Conservation (phyloP, 2,329 filamentous ascomycete genomes). For the Fusarium sp. region DNA sequence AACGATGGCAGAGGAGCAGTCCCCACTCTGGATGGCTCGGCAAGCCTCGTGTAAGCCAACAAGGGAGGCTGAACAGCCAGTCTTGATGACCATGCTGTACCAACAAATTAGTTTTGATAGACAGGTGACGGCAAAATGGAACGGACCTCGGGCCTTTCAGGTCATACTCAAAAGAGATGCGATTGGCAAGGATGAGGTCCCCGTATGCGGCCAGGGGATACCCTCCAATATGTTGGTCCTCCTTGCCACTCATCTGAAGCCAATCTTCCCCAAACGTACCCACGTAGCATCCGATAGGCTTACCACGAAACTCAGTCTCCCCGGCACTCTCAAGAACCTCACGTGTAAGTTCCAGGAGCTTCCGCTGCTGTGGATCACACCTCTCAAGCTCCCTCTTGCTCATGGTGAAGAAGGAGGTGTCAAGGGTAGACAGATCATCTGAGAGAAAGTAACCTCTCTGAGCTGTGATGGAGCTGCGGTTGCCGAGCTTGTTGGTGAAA, state of each 20-base stretch:
- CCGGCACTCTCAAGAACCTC: neutral
- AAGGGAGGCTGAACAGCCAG: neutral
- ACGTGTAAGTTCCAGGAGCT: slow-evolving; percentile 17
- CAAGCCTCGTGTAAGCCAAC: slow-evolving; percentile 21
- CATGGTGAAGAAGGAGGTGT: slow-evolving; percentile 39
- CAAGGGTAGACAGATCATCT: slow-evolving; percentile 37
- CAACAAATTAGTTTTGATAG: neutral
- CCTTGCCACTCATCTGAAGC: slow-evolving; percentile 4
- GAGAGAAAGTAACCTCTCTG: slow-evolving; percentile 44
- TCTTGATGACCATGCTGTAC: slow-evolving; percentile 1
- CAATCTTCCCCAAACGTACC: slow-evolving; percentile 39
- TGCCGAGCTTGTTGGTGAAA: neutral
- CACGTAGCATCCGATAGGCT: slow-evolving; percentile 37
- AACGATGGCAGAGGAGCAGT: slow-evolving; percentile 37
- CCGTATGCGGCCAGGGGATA: neutral
- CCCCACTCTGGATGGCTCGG: slow-evolving; percentile 16
- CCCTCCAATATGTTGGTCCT: neutral
- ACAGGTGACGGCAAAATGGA: too few relatives aligned
- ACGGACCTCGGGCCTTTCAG: neutral
- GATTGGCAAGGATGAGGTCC: neutral
- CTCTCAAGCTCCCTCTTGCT: slow-evolving; percentile 33
- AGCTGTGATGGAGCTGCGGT: neutral
- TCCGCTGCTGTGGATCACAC: slow-evolving; percentile 45
- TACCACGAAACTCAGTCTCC: neutral
- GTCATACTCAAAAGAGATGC: neutral